Conservation (phyloP, 1,284 basidiomycete genomes). For the Athelia sp. region DNA sequence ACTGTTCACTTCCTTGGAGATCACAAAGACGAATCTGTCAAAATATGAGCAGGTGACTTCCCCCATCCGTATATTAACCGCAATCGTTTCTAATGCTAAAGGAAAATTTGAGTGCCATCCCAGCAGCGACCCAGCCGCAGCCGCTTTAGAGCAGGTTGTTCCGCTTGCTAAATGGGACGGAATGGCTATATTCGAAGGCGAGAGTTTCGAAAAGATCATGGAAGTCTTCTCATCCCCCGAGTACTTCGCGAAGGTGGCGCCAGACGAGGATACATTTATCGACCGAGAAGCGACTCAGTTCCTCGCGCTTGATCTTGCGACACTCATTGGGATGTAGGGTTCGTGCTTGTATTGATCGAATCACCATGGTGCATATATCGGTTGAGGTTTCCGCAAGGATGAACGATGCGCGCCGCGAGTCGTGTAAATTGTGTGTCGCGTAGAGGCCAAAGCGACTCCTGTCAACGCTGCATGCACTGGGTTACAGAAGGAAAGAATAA, state of each 20-base stretch:
- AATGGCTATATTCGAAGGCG: slow-evolving; percentile 12
- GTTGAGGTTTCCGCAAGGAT: too few species aligned
- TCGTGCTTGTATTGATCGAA: too few species aligned
- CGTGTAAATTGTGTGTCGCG: too few species aligned
- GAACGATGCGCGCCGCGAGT: too few species aligned
- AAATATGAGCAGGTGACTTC: slow-evolving; percentile 14
- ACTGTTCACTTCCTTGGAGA: slow-evolving; percentile 12
- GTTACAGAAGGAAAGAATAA: too few species aligned
- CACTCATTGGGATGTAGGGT: neutral
- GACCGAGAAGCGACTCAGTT: neutral
- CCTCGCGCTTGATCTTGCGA: neutral
- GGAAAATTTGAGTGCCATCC: too few species aligned
- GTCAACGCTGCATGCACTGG: too few species aligned
- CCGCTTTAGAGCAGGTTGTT: slow-evolving; percentile 1
- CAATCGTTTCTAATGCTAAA: neutral
- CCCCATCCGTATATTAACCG: neutral
- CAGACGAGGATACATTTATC: neutral
- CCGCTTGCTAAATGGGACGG: slow-evolving; percentile 8
- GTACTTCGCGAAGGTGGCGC: slow-evolving; percentile 3
- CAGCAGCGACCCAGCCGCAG: neutral
- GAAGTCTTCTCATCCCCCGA: slow-evolving; percentile 13
- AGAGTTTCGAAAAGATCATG: slow-evolving; percentile 11
- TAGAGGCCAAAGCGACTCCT: too few species aligned
- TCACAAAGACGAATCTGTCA: slow-evolving; percentile 13
- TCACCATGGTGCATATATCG: too few species aligned